Conservation (phyloP, 768 basidiomycete species). For the Guyanaporus albipodus region DNA sequence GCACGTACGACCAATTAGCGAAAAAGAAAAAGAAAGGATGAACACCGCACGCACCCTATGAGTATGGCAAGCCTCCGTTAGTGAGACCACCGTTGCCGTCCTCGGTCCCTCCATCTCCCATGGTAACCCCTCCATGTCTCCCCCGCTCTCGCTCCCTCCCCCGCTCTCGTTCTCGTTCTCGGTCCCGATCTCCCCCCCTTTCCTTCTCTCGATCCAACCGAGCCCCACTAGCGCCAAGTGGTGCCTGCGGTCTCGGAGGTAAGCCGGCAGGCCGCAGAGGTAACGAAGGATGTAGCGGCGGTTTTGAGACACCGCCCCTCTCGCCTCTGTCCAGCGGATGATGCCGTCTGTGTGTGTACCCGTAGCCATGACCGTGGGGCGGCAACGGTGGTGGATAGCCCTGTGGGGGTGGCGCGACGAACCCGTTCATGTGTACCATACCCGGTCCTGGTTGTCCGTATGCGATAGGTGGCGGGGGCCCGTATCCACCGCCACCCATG, state of each 20-base stretch:
- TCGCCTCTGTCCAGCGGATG: slow-evolving; percentile 15
- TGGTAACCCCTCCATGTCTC: slow-evolving; percentile 9
- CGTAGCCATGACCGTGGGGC: slow-evolving; percentile 10
- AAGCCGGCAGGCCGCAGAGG: slow-evolving; percentile 18
- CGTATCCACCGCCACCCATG: slow-evolving; percentile 12
- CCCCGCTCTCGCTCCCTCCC: slow-evolving; percentile 22
- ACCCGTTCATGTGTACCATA: slow-evolving; percentile 14
- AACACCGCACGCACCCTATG: slow-evolving; percentile 13
- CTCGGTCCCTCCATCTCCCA: slow-evolving; percentile 7
- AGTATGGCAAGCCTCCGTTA: slow-evolving; percentile 30
- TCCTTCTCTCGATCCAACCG: slow-evolving; percentile 20
- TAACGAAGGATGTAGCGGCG: slow-evolving; percentile 17
- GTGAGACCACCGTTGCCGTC: slow-evolving; percentile 10
- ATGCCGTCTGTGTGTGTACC: slow-evolving; percentile 13
- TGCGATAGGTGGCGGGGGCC: slow-evolving; percentile 7
- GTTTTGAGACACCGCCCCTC: slow-evolving; percentile 3
- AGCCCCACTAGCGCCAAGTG: slow-evolving; percentile 10
- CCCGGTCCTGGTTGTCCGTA: slow-evolving; percentile 14
- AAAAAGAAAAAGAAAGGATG: neutral
- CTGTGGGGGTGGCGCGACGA: slow-evolving; percentile 10
- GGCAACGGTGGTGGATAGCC: slow-evolving; percentile 21
- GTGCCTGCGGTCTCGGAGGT: slow-evolving; percentile 18
- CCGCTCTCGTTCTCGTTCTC: slow-evolving; percentile 6
- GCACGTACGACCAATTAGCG: too few relatives aligned
- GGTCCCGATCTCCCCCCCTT: slow-evolving; percentile 4